These are phyloP conservation scores for Suillus fuscotomentosus DNA, from an alignment of 768 basidiomycete species.

Conservation along the genomic window DNA sequence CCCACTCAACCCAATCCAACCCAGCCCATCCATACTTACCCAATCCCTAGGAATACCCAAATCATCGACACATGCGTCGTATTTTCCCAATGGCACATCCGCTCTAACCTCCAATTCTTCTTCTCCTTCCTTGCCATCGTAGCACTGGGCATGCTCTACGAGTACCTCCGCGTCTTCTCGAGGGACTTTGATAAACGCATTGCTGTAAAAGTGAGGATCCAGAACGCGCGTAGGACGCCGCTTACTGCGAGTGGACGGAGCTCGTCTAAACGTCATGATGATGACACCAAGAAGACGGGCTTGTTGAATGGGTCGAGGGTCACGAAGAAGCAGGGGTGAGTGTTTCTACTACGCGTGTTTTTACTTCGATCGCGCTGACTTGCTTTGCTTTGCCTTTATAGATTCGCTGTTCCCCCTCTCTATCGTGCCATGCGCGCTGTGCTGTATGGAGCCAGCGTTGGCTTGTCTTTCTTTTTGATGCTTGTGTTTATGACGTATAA, in stretches of 20 bases:
- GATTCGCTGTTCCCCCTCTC: conserved; percentile 48
- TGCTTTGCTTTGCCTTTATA: conserved; percentile 19
- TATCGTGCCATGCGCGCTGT: conserved; percentile 58
- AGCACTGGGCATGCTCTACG: conserved; percentile 69
- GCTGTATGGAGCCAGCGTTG: conserved; percentile 74
- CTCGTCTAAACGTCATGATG: conserved; percentile 33
- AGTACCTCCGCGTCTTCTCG: conserved; percentile 72
- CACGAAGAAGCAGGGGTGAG: conserved; percentile 46
- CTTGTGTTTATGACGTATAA: conserved; percentile 97
- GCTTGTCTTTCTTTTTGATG: conserved; percentile 90
- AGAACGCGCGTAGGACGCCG: conserved; percentile 47
- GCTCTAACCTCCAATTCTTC: conserved; percentile 51
- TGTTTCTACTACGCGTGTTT: neutral
- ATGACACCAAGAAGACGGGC: conserved; percentile 47
- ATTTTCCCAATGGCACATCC: conserved; percentile 77
- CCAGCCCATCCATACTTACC: neutral
- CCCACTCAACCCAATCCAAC: neutral
- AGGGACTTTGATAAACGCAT: conserved; percentile 58
- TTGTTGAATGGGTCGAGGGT: conserved; percentile 48
- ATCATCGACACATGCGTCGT: conserved; percentile 80
- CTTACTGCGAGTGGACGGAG: conserved; percentile 36
- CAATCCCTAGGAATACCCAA: conserved; percentile 56
- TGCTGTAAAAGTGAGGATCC: conserved; percentile 40
- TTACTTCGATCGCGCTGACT: neutral
- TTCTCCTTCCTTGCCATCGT: conserved; percentile 67